A percentile compares a stretch with the other conserved stretches of the same genome.
phyloP scores from a whole-genome alignment of 2,329 filamentous ascomycete genomes.

The Hypoxylon sp. region DNA sequence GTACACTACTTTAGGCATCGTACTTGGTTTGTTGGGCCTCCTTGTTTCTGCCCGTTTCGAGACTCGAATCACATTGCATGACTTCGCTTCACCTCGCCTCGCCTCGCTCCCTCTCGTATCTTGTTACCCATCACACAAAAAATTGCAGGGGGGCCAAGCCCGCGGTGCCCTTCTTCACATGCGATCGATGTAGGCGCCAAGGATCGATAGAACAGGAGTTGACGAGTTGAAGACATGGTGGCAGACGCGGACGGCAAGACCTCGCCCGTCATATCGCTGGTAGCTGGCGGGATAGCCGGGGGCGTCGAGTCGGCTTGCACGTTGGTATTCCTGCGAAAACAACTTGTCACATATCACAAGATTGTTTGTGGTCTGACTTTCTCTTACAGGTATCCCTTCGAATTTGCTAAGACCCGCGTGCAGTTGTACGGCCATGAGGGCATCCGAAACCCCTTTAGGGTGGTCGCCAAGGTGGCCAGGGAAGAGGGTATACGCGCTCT shows the following conservation, averaged over 20 bases:
- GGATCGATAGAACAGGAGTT: neutral
- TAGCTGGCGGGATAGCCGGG: slow-evolving; percentile 51
- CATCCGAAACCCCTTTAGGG: slow-evolving; percentile 65
- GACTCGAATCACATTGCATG: slow-evolving; percentile 7
- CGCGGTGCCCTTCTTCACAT: neutral
- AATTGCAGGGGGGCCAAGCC: neutral
- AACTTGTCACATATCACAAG: neutral
- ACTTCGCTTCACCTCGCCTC: slow-evolving; percentile 13
- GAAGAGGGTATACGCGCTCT: slow-evolving; percentile 67
- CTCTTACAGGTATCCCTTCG: slow-evolving; percentile 65
- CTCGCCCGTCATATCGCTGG: slow-evolving; percentile 47
- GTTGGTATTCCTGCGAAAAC: slow-evolving; percentile 2
- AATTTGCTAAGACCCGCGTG: slow-evolving; percentile 73
- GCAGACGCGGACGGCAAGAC: slow-evolving; percentile 45
- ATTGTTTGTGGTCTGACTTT: neutral
- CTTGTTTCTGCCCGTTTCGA: slow-evolving; percentile 17
- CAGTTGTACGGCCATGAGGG: slow-evolving; percentile 61
- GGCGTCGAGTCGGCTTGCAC: slow-evolving; percentile 52
- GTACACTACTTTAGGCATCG: neutral
- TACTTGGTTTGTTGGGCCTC: no score
- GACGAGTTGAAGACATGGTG: slow-evolving; percentile 42
- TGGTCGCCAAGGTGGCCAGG: slow-evolving; percentile 67
- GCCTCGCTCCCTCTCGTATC: slow-evolving; percentile 3
- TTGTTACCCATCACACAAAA: neutral
- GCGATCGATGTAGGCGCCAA: neutral